These are phyloP conservation scores for Hortiboletus flavorubellus DNA, from an alignment of 768 basidiomycete species.

Conservation along the genomic window DNA sequence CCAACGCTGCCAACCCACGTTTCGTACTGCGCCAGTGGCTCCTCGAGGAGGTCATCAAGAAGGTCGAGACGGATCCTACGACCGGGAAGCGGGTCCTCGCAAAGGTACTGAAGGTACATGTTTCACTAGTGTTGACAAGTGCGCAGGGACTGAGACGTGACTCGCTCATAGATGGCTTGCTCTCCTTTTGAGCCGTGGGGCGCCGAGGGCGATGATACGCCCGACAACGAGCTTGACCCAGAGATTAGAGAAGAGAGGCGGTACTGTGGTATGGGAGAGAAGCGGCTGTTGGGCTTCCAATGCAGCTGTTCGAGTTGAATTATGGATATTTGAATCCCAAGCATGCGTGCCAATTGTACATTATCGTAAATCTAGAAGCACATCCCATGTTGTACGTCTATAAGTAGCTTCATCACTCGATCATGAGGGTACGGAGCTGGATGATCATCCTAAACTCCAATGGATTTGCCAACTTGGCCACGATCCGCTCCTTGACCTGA, in stretches of 20 bases:
- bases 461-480: conserved; percentile 17
- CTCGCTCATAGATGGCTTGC: conserved; percentile 68
- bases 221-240: conserved; percentile 46
- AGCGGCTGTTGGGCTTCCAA: conserved; percentile 81
- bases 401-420: conserved; percentile 3
- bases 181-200: conserved; percentile 88
- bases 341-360: not conserved
- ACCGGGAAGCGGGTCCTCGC: conserved; percentile 67
- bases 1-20: conserved; percentile 72
- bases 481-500: conserved; percentile 18
- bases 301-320: conserved; percentile 86
- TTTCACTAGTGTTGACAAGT: not conserved
- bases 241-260: conserved; percentile 70
- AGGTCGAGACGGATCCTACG: conserved; percentile 62
- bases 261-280: conserved; percentile 75
- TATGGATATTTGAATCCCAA: not conserved
- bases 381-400: not conserved
- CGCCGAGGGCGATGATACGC: conserved; percentile 52
- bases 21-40: conserved; percentile 96
- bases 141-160: not conserved
- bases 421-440: conserved; percentile 18
- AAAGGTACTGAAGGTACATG: conserved; percentile 75
- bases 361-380: not conserved
- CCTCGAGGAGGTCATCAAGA: conserved; percentile 85
- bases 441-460: conserved; percentile 14